Base-by-base conservation (phyloP, 2,329 filamentous ascomycete genomes). In the Neonectria neomacrospora region DNA sequence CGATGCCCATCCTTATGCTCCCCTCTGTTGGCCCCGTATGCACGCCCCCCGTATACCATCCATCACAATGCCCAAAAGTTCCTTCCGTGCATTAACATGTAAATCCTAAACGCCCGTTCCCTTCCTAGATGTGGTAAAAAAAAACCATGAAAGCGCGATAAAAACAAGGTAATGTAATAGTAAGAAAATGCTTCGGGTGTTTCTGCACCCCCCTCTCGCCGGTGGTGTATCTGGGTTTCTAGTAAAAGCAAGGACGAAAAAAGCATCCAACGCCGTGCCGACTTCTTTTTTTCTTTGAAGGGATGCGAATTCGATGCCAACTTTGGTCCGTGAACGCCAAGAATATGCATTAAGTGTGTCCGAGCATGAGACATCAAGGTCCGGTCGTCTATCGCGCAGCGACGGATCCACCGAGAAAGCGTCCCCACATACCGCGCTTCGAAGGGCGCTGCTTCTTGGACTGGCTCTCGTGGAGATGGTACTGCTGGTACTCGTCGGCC, bases 371-470 rank as follows among this genome's bases (percentile, higher is more conserved):
- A 63, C 60, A 50, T 47, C 45, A 58, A 54, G 61, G 58, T 54
- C 55, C 45, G 44, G 42, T 48, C 16, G 45, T 65, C 67, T 66
- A 82, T 75, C 81, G 79, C 68, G 78, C 77, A 61, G 78, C 72
- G 66, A 81, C 79, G 54, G 79, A 75, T 54, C 79, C 80, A 48
- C 83, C 82, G 63, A 87, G 84, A 63, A 87, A 80, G 44, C 85
- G 83, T 34, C 82, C 82, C 76, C 85, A 84, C 78, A 87, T 80
- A 66, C 85, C 83, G 41, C 83, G 80, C 58, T 61, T 60, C 26
- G 69, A 50, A 54, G 81, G 80, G 62, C 80, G 80, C 54, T 84
- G 82, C 79, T 85, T 85, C 75, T 82, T 84, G 63, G 72, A 73
- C 48, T 77, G 75, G 42, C 77, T 79, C 52, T 85, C 81, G 64